Evolutionary conservation across 202 grass and related monocot genomes (phyloP), one percentile per base, ranked within the genome.

Genomic region (Zizania palustris): DNA sequence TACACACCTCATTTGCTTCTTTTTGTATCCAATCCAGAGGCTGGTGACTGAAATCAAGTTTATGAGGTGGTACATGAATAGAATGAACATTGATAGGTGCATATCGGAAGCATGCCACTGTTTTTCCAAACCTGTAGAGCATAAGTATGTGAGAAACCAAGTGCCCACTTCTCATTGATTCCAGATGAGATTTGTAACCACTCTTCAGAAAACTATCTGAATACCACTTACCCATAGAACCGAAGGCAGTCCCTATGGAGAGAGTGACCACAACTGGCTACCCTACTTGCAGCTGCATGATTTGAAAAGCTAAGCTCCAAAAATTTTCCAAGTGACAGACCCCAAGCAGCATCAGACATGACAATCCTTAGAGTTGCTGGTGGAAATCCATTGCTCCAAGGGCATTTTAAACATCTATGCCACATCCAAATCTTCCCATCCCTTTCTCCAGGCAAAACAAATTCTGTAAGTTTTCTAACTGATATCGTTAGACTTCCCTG

Each of bases 271-370:
- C 96, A 99, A 65, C 88, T 83, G 39, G 96, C 92, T 36, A 99
- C 89, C 78, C 96, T 86, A 90, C 89, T 99, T 87, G 91, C 85
- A 67, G 92, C 89, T 85, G 92, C 90, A 83, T 96, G 87, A 53
- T 99, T 93, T 78, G 96, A 92, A 83, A 99, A 99, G 67, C 92
- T 95, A 80, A 99, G 92, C 74, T 99, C 96, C 81, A 99, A 95
- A 86, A 94, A 99, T 80, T 93, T 92, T 75, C 96, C 96, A 80
- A 99, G 91, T 76, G 96, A 99, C 59, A 99, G 90, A 85, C 96
- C 88, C 96, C 92, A 95, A 77, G 91, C 90, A 84, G 92, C 96
- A 81, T 92, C 88, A 75, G 92, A 99, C 87, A 99, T 95, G 16
- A 96, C 86, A 85, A 91, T 89, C 75, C 96, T 87, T 65, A 80